Base-by-base conservation (phyloP, 140 eudicot genomes). In the Ambrosia hybrid region DNA sequence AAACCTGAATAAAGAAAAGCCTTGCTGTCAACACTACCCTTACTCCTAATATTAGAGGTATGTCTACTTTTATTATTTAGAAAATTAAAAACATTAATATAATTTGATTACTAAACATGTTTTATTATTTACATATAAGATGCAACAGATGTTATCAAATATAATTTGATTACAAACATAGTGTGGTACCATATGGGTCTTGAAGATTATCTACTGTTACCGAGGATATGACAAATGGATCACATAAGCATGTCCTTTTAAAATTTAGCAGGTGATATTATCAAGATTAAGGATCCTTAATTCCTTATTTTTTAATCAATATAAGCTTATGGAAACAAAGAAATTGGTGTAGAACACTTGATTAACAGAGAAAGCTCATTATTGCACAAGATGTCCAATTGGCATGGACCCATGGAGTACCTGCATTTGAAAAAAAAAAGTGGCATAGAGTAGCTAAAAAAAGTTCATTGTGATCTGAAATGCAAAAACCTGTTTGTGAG, bases 381-480 rank as follows among this genome's bases (percentile, higher is more conserved):
- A 82, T 89, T 69, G 85, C 90, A 65, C 74, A 80, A 80, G 96
- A 86, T 80, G 92, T 36, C 85, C 96, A 52, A 85, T 89, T 81
- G 96, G 96, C 74, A 89, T 89, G 92, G 96, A 86, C 0, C n/a
- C n/a, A n/a, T n/a, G n/a, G n/a, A n/a, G 70, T 89, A 89, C 75
- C 71, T 85, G 77, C 96, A 86, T 80, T 74, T 82, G 68, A 86
- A n/a, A n/a, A 21, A 21, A 21, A 21, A 0, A 21, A 21, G 30
- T 21, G 30, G 30, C 30, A 21, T 21, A 21, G 30, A 21, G 1
- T 21, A 21, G 30, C 30, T 21, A n/a, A 21, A 80, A 73, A 86
- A 70, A 81, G 87, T 89, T 56, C 96, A 89, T 73, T 89, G 86
- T 78, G 92, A 89, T 70, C 76, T 89, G 68, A 89, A 89, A 74